Evolutionary conservation across 2,329 filamentous ascomycete genomes (phyloP), one percentile per base, ranked within the genome.

Genomic region (Byssoonygena ceratinophila): DNA sequence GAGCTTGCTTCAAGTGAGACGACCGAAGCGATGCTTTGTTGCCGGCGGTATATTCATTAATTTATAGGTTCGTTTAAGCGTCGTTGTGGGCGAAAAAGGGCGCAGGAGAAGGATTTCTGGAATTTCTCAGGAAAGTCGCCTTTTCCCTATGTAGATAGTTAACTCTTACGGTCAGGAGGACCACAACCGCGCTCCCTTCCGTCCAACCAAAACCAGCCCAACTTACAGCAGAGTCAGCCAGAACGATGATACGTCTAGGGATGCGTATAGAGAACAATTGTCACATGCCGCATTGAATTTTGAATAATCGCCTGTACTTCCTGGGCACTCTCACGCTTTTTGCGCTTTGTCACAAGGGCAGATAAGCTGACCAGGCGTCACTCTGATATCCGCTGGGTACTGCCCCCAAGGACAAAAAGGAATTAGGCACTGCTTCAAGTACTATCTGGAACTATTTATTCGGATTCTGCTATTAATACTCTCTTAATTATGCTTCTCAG

Each of bases 401-500:
- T n/a, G n/a, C n/a, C n/a, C n/a, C n/a, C n/a, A n/a, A n/a, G n/a
- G n/a, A n/a, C n/a, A n/a, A 40, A 40, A 40, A 40, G 18, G 18
- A 40, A 3, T n/a, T n/a, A n/a, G n/a, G n/a, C n/a, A n/a, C n/a
- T n/a, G n/a, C n/a, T n/a, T n/a, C n/a, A n/a, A n/a, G n/a, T n/a
- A n/a, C n/a, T n/a, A n/a, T 23, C 9, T 20, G 18, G n/a, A 44
- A 4, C 3, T 44, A n/a, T 14, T 4, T 23, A 41, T 22, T 1
- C 7, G 14, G 27, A 16, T 49, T 49, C 29, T 49, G 46, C 22
- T 51, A 43, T 51, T 51, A 23, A 32, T 34, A 12, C 18, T 27
- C 40, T 44, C 22, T 44, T 37, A 29, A 29, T 7, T 32, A 16
- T 34, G 27, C 46, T 34, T 6, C 27, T 25, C 40, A 45, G 18